These are phyloP conservation scores for Acer negundo DNA, from an alignment of 345 rosid species.

Conservation along the genomic window DNA sequence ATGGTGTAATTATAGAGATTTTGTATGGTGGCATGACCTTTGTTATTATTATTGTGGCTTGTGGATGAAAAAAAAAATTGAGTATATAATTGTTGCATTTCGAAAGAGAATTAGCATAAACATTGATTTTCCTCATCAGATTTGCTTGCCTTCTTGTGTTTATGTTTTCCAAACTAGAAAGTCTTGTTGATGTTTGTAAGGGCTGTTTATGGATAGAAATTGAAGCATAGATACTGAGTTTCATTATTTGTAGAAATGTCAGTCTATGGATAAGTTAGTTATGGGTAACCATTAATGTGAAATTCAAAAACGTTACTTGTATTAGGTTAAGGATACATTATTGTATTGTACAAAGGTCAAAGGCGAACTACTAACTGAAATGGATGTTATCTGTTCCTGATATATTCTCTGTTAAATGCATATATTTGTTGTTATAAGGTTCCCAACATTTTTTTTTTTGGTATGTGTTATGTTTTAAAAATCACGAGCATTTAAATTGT, in stretches of 20 bases:
- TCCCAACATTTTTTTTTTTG: background rate
- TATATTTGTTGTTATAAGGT: background rate
- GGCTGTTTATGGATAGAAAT: background rate
- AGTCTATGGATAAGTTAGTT: background rate
- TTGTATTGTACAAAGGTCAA: no score
- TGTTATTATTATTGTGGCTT: background rate
- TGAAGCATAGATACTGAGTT: background rate
- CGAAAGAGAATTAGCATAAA: no score
- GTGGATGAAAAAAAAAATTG: background rate
- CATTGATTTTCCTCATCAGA: no score
- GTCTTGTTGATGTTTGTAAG: background rate
- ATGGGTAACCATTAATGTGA: background rate
- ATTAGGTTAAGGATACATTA: no score
- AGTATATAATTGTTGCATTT: background rate
- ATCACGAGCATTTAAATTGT: background rate
- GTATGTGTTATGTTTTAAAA: background rate
- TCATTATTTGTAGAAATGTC: background rate
- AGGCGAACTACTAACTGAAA: no score
- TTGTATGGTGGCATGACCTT: background rate
- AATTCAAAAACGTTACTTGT: no score
- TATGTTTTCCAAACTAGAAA: no score
- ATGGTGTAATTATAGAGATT: background rate
- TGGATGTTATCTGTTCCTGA: no score
- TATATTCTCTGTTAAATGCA: background rate
- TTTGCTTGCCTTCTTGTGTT: no score